phyloP scores from a whole-genome alignment of 495 filamentous ascomycete genomes.

The Astrothelium macrocarpum region DNA sequence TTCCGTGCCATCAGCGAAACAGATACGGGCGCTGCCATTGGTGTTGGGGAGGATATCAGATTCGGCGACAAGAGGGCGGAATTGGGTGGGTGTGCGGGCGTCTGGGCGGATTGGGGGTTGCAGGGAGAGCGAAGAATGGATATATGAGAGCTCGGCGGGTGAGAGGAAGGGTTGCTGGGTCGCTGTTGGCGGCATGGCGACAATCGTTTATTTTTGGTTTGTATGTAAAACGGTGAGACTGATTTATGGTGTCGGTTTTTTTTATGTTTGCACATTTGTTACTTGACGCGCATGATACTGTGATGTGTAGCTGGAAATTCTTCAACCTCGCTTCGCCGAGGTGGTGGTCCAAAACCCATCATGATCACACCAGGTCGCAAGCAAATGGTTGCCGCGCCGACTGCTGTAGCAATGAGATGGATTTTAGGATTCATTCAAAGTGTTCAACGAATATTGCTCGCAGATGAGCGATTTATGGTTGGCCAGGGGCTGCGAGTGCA shows the following conservation, averaged over 20 bases:
- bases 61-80: slow-evolving; percentile 84
- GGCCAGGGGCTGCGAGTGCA: background rate
- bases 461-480: background rate
- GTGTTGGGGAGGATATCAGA: slow-evolving; percentile 77
- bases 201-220: background rate
- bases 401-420: background rate
- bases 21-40: slow-evolving; percentile 86
- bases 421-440: background rate
- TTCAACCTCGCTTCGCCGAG: background rate
- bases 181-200: slow-evolving; percentile 28
- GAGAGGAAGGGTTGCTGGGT: slow-evolving; percentile 53
- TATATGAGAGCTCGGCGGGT: slow-evolving; percentile 91
- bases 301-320: background rate
- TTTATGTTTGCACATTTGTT: background rate
- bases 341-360: background rate
- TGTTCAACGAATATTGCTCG: background rate
- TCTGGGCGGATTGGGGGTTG: slow-evolving; percentile 86
- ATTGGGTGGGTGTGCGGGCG: slow-evolving; percentile 69
- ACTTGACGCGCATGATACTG: too few species aligned
- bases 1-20: slow-evolving; percentile 90
- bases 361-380: slow-evolving; percentile 3
- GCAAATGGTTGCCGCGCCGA: background rate
- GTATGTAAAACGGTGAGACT: background rate
- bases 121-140: slow-evolving; percentile 73
- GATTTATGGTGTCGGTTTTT: background rate